Conservation (phyloP, 768 basidiomycete species). For the Aureoboletus auriporus region DNA sequence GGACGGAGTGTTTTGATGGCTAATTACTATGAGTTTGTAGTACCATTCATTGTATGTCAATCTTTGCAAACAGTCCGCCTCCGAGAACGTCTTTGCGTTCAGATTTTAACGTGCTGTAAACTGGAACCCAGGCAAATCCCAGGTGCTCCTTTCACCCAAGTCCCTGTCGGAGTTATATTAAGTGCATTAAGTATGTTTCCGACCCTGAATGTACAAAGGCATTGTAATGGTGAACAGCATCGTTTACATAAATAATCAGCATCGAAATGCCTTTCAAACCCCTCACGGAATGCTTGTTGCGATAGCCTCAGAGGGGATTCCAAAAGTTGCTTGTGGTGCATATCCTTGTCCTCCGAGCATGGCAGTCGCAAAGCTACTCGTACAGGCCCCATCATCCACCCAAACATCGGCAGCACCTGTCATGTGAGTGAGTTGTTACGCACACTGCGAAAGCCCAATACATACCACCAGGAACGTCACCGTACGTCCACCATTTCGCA, state of each 20-base stretch:
- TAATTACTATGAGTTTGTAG: too few relatives aligned
- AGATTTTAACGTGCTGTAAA: too few relatives aligned
- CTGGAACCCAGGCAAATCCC: too few relatives aligned
- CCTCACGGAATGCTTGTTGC: not conserved
- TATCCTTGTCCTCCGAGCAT: not conserved
- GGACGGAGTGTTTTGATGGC: too few relatives aligned
- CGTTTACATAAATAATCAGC: not conserved
- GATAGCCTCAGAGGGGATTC: not conserved
- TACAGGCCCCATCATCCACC: slow-evolving; percentile 11
- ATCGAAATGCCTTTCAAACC: not conserved
- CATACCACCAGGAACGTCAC: slow-evolving; percentile 34
- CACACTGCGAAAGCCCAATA: not conserved
- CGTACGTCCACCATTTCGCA: slow-evolving; percentile 46
- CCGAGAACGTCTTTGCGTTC: too few relatives aligned
- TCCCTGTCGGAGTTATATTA: too few relatives aligned
- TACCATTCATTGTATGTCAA: too few relatives aligned
- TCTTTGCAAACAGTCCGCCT: too few relatives aligned
- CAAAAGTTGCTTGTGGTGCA: slow-evolving; percentile 4
- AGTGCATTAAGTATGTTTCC: too few relatives aligned
- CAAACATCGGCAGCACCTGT: slow-evolving; percentile 18
- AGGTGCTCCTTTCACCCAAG: too few relatives aligned
- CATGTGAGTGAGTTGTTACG: not conserved
- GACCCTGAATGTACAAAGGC: not conserved
- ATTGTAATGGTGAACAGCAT: not conserved
- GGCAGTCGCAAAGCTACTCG: slow-evolving; percentile 5